Base-by-base conservation (phyloP, 805 yeast genomes). In the Saturnispora sanitii region DNA sequence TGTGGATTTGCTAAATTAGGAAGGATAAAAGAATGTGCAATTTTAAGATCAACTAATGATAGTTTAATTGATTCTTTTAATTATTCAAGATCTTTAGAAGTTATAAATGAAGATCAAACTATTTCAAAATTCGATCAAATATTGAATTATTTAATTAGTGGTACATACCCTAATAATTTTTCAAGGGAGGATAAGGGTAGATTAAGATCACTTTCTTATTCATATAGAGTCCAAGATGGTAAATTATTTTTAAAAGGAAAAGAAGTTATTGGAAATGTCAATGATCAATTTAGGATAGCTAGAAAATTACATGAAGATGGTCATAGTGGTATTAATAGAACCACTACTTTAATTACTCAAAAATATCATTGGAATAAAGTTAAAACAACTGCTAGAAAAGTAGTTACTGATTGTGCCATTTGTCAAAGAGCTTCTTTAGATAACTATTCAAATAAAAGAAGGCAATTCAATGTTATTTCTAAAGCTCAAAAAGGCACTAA, bases 301-400 rank as follows among this genome's bases (percentile, higher is more conserved):
- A 69, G 75, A 7, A 81, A 79, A 33, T 62, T 76, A 17, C 98
- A 90, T 56, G 55, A 70, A 47, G 38, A 49, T 30, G 73, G 70
- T 34, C 98, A 90, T 56, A 79, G 79, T 11, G 97, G 97, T 9
- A 86, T 90, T 47, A 90, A 90, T 62, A 84, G 80, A 53, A 79
- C 94, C 2, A 87, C 96, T 0, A 65, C 90, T 0, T 62, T 72
- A 15, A 74, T 92, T 15, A 74, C 88, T 1, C 92, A 82, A 46
- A 73, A 74, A 49, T 90, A 82, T 51, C 94, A 86, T 58, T 90
- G 97, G 96, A 75, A 86, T 1, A 73, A 94, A 38, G 82, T 90
- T 47, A 88, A 92, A 60, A 86, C 77, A 42, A 85, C 95, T 0
- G 96, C 84, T 1, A 78, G 82, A 1, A 75, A 77, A 23, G 90